These are phyloP conservation scores for Carex parvula DNA, from an alignment of 176 grass and related monocot species.

Conservation along the genomic window DNA sequence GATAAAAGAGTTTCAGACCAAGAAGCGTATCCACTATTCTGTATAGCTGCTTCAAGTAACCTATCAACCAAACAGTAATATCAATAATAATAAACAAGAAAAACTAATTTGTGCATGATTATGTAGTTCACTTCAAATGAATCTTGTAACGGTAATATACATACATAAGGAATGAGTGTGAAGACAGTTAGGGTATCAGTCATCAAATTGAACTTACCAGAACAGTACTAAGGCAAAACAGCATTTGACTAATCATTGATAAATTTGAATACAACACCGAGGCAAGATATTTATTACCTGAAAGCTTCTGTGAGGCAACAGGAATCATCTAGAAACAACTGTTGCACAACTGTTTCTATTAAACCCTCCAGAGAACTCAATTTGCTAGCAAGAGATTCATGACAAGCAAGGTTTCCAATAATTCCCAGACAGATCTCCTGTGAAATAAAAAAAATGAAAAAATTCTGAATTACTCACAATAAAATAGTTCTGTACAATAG, in stretches of 20 bases:
- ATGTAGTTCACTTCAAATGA: not conserved
- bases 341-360: conserved; percentile 56
- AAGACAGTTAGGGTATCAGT: not conserved
- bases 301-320: conserved; percentile 78
- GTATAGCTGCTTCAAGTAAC: conserved; percentile 58
- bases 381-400: conserved; percentile 52
- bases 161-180: not conserved
- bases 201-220: conserved; percentile 1
- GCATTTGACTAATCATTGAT: not conserved
- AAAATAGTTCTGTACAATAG: conserved; percentile 11
- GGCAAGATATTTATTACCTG: conserved; percentile 37
- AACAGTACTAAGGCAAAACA: conserved; percentile 3
- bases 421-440: conserved; percentile 98
- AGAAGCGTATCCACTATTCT: conserved; percentile 38
- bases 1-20: conserved; percentile 66
- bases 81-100: conserved; percentile 19
- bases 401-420: conserved; percentile 84
- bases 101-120: not conserved
- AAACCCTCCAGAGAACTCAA: conserved; percentile 63
- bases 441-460: conserved; percentile 24
- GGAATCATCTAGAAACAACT: conserved; percentile 73
- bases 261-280: conserved; percentile 17
- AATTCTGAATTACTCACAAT: conserved; percentile 15
- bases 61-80: conserved; percentile 37
- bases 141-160: not conserved